These are phyloP conservation scores for Macaranga tanarius DNA, from an alignment of 441 rosid genomes.

Conservation along the genomic window DNA sequence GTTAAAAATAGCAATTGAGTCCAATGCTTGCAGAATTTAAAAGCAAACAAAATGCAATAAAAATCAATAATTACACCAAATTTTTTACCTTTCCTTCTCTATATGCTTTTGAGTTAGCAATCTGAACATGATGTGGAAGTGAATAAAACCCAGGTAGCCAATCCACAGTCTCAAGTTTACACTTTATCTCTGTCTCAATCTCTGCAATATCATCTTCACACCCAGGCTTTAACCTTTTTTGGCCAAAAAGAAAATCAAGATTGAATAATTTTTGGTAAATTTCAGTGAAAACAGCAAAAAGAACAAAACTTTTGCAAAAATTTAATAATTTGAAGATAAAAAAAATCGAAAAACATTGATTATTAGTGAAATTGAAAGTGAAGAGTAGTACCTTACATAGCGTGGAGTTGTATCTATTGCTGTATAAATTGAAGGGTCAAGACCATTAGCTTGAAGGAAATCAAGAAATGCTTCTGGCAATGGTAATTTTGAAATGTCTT, in stretches of 20 bases:
- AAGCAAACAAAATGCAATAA: not conserved
- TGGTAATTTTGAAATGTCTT: slow-evolving; percentile 40
- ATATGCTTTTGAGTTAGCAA: slow-evolving; percentile 69
- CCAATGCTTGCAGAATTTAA: not conserved
- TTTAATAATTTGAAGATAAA: not conserved
- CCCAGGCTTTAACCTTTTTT: slow-evolving; percentile 70
- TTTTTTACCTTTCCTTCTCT: slow-evolving; percentile 63
- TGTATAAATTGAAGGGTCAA: slow-evolving; percentile 71
- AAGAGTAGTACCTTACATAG: slow-evolving; percentile 53
- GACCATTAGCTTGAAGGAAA: slow-evolving; percentile 57
- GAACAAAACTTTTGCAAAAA: not conserved
- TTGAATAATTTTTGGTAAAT: not conserved
- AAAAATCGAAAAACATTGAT: not conserved
- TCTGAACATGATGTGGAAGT: slow-evolving; percentile 66
- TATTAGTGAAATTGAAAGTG: not conserved
- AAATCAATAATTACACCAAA: not conserved
- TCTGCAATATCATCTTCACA: slow-evolving; percentile 44
- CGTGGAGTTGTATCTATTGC: slow-evolving; percentile 60
- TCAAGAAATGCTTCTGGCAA: slow-evolving; percentile 59
- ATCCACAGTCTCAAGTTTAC: slow-evolving; percentile 57
- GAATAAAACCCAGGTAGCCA: slow-evolving; percentile 83
- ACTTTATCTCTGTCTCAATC: slow-evolving; percentile 63
- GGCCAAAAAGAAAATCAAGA: not conserved
- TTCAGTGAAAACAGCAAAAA: not conserved
- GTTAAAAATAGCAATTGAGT: not conserved